Evolutionary conservation across 768 basidiomycete species (phyloP).

Genomic region (Suillus fuscotomentosus): DNA sequence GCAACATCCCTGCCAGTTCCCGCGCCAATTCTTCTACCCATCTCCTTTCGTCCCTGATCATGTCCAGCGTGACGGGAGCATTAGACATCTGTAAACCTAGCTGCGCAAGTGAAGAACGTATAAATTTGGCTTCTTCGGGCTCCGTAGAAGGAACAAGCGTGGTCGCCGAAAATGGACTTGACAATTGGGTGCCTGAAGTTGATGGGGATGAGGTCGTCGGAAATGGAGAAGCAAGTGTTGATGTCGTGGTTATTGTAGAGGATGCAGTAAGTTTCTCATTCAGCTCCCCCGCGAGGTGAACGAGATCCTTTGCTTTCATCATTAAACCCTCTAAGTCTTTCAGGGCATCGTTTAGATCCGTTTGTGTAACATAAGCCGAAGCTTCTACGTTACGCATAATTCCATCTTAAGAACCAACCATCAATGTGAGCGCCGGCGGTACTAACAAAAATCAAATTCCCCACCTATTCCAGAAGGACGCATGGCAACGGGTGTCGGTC

Average conservation of each 20-base stretch:
- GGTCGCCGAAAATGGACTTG: conserved; percentile 21
- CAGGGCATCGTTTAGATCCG: conserved; percentile 72
- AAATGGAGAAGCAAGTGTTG: conserved; percentile 7
- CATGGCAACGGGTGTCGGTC: conserved; percentile 13
- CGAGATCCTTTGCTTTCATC: conserved; percentile 92
- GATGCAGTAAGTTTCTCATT: conserved; percentile 73
- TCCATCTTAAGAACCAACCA: conserved; percentile 48
- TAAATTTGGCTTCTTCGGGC: conserved; percentile 83
- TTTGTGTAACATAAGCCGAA: conserved; percentile 59
- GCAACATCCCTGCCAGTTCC: conserved; percentile 78
- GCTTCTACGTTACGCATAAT: conserved; percentile 77
- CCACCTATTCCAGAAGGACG: conserved; percentile 31
- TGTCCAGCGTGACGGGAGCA: conserved; percentile 83
- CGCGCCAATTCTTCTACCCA: conserved; percentile 82
- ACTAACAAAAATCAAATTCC: not conserved
- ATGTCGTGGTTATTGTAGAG: conserved; percentile 16
- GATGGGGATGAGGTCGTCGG: conserved; percentile 12
- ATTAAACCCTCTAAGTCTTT: conserved; percentile 88
- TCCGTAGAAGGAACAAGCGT: conserved; percentile 46
- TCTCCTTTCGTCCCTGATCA: conserved; percentile 76
- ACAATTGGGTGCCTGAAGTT: conserved; percentile 16
- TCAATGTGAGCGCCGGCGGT: not conserved
- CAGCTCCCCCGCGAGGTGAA: conserved; percentile 82
- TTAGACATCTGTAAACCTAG: conserved; percentile 79
- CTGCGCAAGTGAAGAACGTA: conserved; percentile 86